Base-by-base conservation (phyloP, 2,329 filamentous ascomycete species). In the Neoascochyta sp. region DNA sequence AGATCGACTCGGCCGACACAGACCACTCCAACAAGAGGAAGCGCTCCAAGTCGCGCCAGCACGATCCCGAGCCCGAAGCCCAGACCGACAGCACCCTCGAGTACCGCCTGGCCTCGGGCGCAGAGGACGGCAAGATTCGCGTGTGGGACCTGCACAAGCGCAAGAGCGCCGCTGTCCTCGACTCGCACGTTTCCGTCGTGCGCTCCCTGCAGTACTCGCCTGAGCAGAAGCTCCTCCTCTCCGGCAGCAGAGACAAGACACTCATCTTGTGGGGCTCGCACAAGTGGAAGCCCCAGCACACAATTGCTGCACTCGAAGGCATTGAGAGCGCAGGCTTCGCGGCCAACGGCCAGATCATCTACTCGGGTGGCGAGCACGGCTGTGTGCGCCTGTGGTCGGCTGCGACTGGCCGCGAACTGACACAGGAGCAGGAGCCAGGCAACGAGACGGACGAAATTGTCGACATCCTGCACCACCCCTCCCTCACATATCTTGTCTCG, bases 121-220 rank as follows among this genome's bases (percentile, higher is more conserved):
- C 85, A 39, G 93, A 98, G 62, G 90, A 96, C 59, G 92, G 92
- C 17, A 93, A 90, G 55, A 76, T 98, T 30, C 76, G 86, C 12
- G 76, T 98, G 13, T 98, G 89, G 86, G 86, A 96, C 65, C 67
- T 98, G 35, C 80, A 89, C 64, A 93, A 86, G 66, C 78, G 86
- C 33, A 85, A 77, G 43, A 81, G 81, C 36, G 71, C 86, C 13
- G 84, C 86, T 12, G 80, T 81, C 11, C 70, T 95, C 17, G 88
- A 96, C 39, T 92, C 88, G 1, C 93, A 98, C 58, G 88, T 95
- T 13, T 96, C 92, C 7, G 86, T 96, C 45, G 86, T 98, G n/a
- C 81, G 88, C 47, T 81, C 80, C 29, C 62, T 98, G 27, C 85
- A 92, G 49, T 98, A 85, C 60, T 92, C 85, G 4, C 63, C 78